Evolutionary conservation across 805 yeast species (phyloP).

Genomic region (Saturnispora zaruensis): DNA sequence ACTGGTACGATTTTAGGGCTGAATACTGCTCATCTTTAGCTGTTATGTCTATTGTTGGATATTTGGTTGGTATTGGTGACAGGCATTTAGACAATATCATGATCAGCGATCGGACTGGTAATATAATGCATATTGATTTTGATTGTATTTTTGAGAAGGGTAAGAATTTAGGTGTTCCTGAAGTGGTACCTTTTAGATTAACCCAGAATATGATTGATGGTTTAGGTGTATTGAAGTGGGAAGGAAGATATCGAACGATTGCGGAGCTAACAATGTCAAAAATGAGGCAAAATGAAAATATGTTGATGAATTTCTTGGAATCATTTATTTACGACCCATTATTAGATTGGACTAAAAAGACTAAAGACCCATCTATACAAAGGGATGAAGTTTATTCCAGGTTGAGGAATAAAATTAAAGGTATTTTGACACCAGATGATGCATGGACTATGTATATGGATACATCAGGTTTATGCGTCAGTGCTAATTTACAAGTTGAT

Average conservation of each 20-base stretch:
- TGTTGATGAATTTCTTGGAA: conserved; percentile 83
- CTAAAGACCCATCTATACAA: conserved; percentile 22
- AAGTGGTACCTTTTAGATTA: conserved; percentile 86
- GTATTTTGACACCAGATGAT: conserved; percentile 64
- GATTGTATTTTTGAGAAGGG: conserved; percentile 93
- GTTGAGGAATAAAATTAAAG: conserved; percentile 74
- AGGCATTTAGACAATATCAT: conserved; percentile 91
- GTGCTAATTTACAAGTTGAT: conserved; percentile 90
- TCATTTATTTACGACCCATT: conserved; percentile 90
- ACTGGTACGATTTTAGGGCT: conserved; percentile 78
- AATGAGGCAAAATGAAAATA: conserved; percentile 70
- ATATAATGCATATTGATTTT: conserved; percentile 87
- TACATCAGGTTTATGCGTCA: conserved; percentile 63
- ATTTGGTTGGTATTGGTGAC: conserved; percentile 89
- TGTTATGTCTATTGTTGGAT: conserved; percentile 97
- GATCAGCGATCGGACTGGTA: conserved; percentile 64
- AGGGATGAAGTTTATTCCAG: conserved; percentile 53
- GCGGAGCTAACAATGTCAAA: conserved; percentile 76
- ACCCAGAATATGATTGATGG: conserved; percentile 89
- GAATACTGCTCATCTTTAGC: conserved; percentile 73
- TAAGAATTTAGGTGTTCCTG: conserved; percentile 67
- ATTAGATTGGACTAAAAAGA: conserved; percentile 54
- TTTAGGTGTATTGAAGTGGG: conserved; percentile 74
- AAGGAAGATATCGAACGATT: conserved; percentile 78
- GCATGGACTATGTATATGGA: conserved; percentile 29